Conservation (phyloP, 176 grass and related monocot genomes). For the Dendrocalamus sinicus region DNA sequence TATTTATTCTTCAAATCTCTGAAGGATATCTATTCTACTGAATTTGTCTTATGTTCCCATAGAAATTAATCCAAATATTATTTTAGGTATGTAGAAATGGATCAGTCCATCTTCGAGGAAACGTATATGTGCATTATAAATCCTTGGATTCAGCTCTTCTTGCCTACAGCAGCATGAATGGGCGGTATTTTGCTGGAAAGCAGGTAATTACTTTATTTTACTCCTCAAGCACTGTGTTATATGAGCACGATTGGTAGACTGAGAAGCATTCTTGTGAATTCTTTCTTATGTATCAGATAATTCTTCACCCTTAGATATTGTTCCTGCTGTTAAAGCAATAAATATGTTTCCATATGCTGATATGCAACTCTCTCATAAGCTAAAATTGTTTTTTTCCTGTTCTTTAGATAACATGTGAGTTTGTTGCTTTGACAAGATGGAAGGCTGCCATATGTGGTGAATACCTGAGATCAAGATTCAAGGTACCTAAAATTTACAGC, state of each 20-base stretch:
- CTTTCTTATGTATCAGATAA: conserved; percentile 27
- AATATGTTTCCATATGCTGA: not conserved
- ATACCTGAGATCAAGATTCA: conserved; percentile 93
- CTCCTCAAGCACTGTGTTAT: conserved; percentile 16
- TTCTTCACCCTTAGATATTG: not conserved
- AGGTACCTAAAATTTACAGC: conserved; percentile 59
- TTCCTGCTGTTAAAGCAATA: conserved; percentile 9
- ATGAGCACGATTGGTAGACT: not conserved
- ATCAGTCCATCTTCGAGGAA: conserved; percentile 92
- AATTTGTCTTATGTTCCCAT: conserved; percentile 4
- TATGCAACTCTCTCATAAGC: conserved; percentile 22
- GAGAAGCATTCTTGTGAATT: not conserved
- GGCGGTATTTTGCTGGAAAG: conserved; percentile 92
- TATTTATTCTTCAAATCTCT: not conserved
- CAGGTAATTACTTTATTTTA: conserved; percentile 56
- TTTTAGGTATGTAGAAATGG: conserved; percentile 92
- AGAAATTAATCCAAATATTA: conserved; percentile 32
- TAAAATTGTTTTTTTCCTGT: conserved; percentile 32
- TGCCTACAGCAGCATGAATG: conserved; percentile 87
- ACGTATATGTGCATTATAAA: conserved; percentile 92
- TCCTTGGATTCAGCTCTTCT: conserved; percentile 89
- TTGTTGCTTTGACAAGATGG: conserved; percentile 89
- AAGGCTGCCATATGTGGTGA: conserved; percentile 96
- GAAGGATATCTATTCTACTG: not conserved
- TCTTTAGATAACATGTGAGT: conserved; percentile 81